Conservation (phyloP, 2,329 filamentous ascomycete genomes). For the Trichoderma sp. region DNA sequence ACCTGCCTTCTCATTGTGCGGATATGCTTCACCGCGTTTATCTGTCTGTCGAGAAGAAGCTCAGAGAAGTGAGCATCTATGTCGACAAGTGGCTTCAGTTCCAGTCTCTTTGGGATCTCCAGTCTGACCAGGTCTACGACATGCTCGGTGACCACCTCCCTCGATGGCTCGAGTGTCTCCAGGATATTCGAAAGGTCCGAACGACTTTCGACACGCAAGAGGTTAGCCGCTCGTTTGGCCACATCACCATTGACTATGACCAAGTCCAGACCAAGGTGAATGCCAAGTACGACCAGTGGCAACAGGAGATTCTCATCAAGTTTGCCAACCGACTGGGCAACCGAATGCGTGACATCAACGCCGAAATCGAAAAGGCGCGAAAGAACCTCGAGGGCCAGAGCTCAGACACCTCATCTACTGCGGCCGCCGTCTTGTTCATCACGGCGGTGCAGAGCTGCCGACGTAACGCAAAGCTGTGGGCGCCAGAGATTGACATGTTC, state of each 20-base stretch:
- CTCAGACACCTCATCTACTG: constrained; percentile 90
- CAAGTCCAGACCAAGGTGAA: constrained; percentile 99
- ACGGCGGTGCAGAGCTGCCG: constrained; percentile 97
- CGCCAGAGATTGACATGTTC: constrained; percentile 94
- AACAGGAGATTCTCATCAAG: constrained; percentile 92
- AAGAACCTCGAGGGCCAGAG: constrained; percentile 90
- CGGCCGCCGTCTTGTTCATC: constrained; percentile 97
- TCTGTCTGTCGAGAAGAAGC: constrained; percentile 76
- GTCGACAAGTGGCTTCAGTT: constrained; percentile 99
- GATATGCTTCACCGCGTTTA: constrained; percentile 79
- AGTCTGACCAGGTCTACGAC: constrained; percentile 93
- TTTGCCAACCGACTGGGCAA: constrained; percentile 87
- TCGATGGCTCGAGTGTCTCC: constrained; percentile 91
- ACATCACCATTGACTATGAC: constrained; percentile 94
- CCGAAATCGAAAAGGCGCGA: constrained; percentile 86
- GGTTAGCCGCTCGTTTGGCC: constrained; percentile 88
- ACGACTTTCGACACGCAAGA: constrained; percentile 98
- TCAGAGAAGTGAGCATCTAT: constrained; percentile 77
- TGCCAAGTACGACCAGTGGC: constrained; percentile 99
- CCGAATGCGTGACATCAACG: constrained; percentile 89
- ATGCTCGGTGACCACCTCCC: constrained; percentile 87
- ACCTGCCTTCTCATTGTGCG: constrained; percentile 82
- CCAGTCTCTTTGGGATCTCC: constrained; percentile 96
- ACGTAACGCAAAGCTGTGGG: constrained; percentile 90
- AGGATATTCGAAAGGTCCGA: constrained; percentile 93